Percentiles rank a stretch among this genome's conserved stretches.
phyloP scores from a whole-genome alignment of 202 grass and related monocot genomes.

The Hordeum pubiflorum region DNA sequence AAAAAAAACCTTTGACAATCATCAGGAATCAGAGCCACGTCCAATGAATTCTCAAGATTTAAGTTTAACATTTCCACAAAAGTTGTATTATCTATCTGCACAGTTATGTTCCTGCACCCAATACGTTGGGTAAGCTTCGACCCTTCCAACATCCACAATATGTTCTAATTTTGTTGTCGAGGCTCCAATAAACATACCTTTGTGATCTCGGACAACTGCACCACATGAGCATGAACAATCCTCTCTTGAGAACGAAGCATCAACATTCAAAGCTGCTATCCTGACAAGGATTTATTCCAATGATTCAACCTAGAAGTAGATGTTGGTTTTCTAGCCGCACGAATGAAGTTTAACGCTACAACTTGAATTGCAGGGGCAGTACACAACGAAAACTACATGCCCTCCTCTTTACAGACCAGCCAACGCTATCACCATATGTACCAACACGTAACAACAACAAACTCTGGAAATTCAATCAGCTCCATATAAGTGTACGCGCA shows the following conservation, averaged over 20 bases:
- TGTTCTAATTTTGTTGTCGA: no score
- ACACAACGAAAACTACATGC: background rate
- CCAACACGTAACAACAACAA: background rate
- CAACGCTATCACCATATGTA: background rate
- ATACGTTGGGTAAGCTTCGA: no score
- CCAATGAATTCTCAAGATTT: no score
- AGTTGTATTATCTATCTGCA: no score
- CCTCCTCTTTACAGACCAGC: background rate
- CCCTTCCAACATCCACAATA: no score
- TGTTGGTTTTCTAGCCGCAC: background rate
- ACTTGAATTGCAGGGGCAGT: background rate
- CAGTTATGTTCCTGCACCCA: no score
- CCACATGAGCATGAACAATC: background rate
- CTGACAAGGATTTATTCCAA: background rate
- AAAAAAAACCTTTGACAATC: no score
- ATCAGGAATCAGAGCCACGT: no score
- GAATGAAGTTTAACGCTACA: background rate
- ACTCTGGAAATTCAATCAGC: background rate
- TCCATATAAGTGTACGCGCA: background rate
- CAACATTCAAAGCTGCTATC: background rate
- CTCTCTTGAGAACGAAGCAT: background rate
- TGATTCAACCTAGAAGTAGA: background rate
- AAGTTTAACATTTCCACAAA: no score
- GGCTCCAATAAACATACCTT: no score
- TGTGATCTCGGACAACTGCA: no score